phyloP scores from a whole-genome alignment of 2,329 filamentous ascomycete genomes.

The Ustulina deusta region DNA sequence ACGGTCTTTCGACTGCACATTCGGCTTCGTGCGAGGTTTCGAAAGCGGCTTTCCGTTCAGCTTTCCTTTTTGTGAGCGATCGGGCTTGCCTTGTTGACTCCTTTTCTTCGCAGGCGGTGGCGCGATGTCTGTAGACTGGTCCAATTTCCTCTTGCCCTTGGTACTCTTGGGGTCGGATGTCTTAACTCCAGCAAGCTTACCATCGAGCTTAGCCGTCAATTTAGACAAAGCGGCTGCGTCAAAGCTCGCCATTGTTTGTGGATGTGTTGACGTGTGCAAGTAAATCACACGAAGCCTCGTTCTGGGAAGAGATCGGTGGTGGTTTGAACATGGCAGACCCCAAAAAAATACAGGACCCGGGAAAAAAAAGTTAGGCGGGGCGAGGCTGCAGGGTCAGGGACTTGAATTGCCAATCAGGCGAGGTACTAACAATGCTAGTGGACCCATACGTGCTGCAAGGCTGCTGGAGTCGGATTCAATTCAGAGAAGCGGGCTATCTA shows the following conservation, averaged over 20 bases:
- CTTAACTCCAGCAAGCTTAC: conserved; percentile 59
- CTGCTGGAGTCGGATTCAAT: neutral
- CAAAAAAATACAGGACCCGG: conserved; percentile 34
- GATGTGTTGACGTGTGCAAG: neutral
- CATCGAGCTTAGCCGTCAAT: conserved; percentile 69
- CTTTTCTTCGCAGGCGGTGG: conserved; percentile 48
- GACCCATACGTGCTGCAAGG: conserved; percentile 21
- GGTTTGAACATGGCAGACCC: neutral
- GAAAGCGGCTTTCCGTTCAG: conserved; percentile 46
- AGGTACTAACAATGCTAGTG: conserved; percentile 17
- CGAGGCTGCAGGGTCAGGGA: conserved; percentile 36
- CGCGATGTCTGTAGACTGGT: conserved; percentile 49
- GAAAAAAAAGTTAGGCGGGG: conserved; percentile 49
- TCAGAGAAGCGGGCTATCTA: too few relatives aligned
- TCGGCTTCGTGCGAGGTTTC: conserved; percentile 38
- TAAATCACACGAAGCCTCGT: conserved; percentile 8
- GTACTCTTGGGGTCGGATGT: conserved; percentile 42
- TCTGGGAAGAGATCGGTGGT: conserved; percentile 12
- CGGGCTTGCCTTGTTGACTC: conserved; percentile 36
- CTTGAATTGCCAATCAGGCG: conserved; percentile 25
- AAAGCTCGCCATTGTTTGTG: conserved; percentile 55
- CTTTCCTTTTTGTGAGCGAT: conserved; percentile 32
- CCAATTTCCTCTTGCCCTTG: conserved; percentile 58
- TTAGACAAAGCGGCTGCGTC: conserved; percentile 64
- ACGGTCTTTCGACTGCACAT: conserved; percentile 25